phyloP scores from a whole-genome alignment of 2,329 filamentous ascomycete genomes.

The Scytalidium lignicola region DNA sequence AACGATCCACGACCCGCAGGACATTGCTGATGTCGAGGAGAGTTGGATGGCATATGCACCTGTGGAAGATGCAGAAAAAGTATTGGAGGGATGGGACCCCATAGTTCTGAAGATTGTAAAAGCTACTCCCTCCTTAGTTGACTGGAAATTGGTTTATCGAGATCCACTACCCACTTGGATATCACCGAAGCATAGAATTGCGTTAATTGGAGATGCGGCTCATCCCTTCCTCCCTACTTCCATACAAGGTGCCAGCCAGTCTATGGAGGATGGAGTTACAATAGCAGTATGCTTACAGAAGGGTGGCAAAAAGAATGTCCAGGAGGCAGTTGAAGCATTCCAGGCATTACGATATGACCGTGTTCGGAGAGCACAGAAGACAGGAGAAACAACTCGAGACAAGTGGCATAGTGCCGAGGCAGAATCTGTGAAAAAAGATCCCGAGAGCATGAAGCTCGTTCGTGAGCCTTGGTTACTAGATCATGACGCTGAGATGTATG shows the following conservation, averaged over 20 bases:
- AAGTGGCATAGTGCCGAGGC: slow-evolving; percentile 20
- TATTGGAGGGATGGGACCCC: slow-evolving; percentile 19
- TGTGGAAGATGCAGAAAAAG: slow-evolving; percentile 10
- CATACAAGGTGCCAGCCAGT: slow-evolving; percentile 32
- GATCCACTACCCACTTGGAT: slow-evolving; percentile 25
- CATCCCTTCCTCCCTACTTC: slow-evolving; percentile 34
- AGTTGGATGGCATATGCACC: slow-evolving; percentile 31
- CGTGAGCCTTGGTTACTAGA: slow-evolving; percentile 16
- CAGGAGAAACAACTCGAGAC: slow-evolving; percentile 17
- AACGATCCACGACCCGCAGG: slow-evolving; percentile 4
- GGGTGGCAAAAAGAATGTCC: slow-evolving; percentile 14
- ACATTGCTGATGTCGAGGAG: slow-evolving; percentile 39
- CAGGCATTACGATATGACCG: slow-evolving; percentile 18
- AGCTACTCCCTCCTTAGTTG: slow-evolving; percentile 19
- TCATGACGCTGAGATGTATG: slow-evolving; percentile 20
- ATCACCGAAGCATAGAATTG: slow-evolving; percentile 25
- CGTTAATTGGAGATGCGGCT: slow-evolving; percentile 33
- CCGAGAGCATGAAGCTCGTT: slow-evolving; percentile 14
- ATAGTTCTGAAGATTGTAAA: slow-evolving; percentile 19
- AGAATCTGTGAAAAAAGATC: slow-evolving; percentile 16
- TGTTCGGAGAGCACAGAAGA: slow-evolving; percentile 18
- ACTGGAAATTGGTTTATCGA: slow-evolving; percentile 28
- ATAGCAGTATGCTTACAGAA: slow-evolving; percentile 28
- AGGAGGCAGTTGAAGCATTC: slow-evolving; percentile 11
- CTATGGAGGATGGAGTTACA: slow-evolving; percentile 34